A percentile compares a stretch with the other conserved stretches of the same genome.
Conservation (phyloP, 2,329 filamentous ascomycete species). For the Colletotrichum sp. region DNA sequence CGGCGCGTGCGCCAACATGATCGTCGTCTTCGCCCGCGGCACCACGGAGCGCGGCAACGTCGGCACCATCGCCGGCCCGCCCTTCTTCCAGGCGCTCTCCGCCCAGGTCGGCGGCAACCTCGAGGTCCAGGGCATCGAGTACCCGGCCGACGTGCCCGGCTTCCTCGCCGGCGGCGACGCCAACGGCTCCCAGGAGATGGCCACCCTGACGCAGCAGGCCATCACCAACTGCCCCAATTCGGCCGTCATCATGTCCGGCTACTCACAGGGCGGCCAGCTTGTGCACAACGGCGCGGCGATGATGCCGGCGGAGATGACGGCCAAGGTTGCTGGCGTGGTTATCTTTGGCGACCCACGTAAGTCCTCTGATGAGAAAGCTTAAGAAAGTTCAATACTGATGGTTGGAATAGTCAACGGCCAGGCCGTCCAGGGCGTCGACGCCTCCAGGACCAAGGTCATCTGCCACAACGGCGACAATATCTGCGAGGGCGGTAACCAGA, state of each 20-base stretch:
- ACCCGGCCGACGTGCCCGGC: conserved; percentile 48
- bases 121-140: conserved; percentile 59
- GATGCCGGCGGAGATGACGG: conserved; percentile 36
- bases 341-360: conserved; percentile 32
- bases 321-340: conserved; percentile 31
- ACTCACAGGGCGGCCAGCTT: conserved; percentile 44
- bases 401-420: conserved; percentile 4
- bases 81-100: conserved; percentile 51
- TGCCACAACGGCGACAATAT: conserved; percentile 37
- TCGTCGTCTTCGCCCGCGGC: conserved; percentile 62
- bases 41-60: conserved; percentile 59
- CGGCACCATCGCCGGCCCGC: conserved; percentile 52
- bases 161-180: conserved; percentile 51
- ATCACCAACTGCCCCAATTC: conserved; percentile 47
- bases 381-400: neutral
- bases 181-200: conserved; percentile 47
- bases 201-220: conserved; percentile 29
- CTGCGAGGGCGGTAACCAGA: conserved; percentile 30
- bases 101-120: conserved; percentile 45
- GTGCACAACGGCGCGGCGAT: conserved; percentile 48
- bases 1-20: conserved; percentile 46
- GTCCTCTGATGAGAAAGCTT: neutral
- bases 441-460: conserved; percentile 25
- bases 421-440: conserved; percentile 2
- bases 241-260: conserved; percentile 50